Evolutionary conservation across 2,329 filamentous ascomycete species (phyloP).

Genomic region (Elsinoe fawcettii): DNA sequence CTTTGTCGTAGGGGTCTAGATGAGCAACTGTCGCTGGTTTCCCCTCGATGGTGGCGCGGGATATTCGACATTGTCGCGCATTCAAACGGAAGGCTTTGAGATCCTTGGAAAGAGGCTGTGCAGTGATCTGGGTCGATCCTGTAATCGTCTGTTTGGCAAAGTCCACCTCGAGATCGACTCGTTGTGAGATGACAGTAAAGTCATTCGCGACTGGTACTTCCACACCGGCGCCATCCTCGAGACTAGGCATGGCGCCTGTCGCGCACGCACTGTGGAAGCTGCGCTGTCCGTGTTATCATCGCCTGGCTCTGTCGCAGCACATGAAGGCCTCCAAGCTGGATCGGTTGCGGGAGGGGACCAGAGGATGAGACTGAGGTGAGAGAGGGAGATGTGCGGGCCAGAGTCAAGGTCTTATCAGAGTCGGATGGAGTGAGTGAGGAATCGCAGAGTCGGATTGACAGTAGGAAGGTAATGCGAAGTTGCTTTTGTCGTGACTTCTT

Average conservation of each 20-base stretch:
- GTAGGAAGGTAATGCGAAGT: background rate
- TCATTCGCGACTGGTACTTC: slow-evolving; percentile 30
- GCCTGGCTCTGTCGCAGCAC: background rate
- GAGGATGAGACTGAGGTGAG: background rate
- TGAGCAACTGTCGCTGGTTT: slow-evolving; percentile 34
- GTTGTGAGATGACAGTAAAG: slow-evolving; percentile 67
- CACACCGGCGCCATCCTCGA: slow-evolving; percentile 20
- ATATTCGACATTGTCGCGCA: slow-evolving; percentile 54
- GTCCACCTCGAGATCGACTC: slow-evolving; percentile 82
- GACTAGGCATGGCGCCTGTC: slow-evolving; percentile 23
- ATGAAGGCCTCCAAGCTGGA: background rate
- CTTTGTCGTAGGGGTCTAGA: slow-evolving; percentile 59
- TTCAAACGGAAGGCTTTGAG: slow-evolving; percentile 51
- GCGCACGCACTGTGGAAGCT: slow-evolving; percentile 16
- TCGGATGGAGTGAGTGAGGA: background rate
- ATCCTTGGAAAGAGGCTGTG: slow-evolving; percentile 56
- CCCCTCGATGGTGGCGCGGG: slow-evolving; percentile 42
- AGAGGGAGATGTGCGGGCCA: background rate
- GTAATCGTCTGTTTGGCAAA: slow-evolving; percentile 67
- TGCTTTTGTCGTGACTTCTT: background rate
- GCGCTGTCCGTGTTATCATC: slow-evolving; percentile 9
- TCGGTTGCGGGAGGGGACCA: background rate
- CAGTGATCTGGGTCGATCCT: slow-evolving; percentile 73
- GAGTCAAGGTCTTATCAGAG: background rate
- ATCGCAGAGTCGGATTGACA: background rate